Base-by-base conservation (phyloP, 2,329 filamentous ascomycete genomes). In the Phyllosticta citriasiana region DNA sequence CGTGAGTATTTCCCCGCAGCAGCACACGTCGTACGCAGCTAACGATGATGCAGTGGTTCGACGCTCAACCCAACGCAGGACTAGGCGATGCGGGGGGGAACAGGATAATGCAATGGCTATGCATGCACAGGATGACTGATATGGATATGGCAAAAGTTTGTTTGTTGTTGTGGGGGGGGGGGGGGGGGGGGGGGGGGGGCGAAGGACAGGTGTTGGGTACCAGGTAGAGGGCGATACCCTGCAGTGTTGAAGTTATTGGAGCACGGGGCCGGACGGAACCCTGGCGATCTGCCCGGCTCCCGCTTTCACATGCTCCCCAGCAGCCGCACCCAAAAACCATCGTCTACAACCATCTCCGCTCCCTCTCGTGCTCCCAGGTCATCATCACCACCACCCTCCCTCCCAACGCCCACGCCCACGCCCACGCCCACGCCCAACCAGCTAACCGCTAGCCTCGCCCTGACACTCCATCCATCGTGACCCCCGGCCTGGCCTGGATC, bases 1-100 rank as follows among this genome's bases (percentile, higher is more conserved):
- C 73, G 73, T 75, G 72, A 72, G 73, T 73, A 53, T 57, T 58
- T 30, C 64, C 58, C 57, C 53, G 51, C 30, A 25, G 14, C 14
- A 50, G 50, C 27, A 22, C 59, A 64, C 67, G 56, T 25, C 53
- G 30, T 27, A 55, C 14, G 27, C 51, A 24, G 26, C 58, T 60
- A 51, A 60, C 53, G 50, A 22, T 4, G 50, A 35, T 19, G 24
- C 63, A 75, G 73, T 61, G 73, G 73, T 60, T 71, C 73, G 64
- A 72, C 73, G 24, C 72, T 76, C 27, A 66, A 73, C 63, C 73
- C 73, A 26, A 64, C 58, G 25, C 53, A 55, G 58, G 66, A 66
- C 50, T 68, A 64, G 66, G 57, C 55, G 51, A 25, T 19, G n/a
- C 3, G 14, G 14, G 40, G n/a, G 33, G 4, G n/a, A n/a, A n/a